A percentile compares a stretch with the other conserved stretches of the same genome.
Evolutionary conservation across 2,329 filamentous ascomycete genomes (phyloP).

Genomic region (Ophiostoma himal-ulmi): DNA sequence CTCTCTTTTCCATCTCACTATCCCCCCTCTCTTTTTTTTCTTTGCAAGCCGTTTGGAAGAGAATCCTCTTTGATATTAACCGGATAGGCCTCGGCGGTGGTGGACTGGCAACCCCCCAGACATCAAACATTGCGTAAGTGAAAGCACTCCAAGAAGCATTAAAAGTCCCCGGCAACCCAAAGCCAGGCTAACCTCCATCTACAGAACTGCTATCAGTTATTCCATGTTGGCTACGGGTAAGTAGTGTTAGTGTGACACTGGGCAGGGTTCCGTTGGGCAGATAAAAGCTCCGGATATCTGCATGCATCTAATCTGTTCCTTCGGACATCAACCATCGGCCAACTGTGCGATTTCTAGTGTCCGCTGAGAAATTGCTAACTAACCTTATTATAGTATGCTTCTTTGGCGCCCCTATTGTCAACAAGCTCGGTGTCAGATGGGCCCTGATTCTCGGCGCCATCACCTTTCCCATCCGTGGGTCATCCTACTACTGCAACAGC

Average conservation of each 20-base stretch:
- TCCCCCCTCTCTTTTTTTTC: background rate
- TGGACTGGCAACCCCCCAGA: slow-evolving; percentile 6
- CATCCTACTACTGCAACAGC: slow-evolving; percentile 2
- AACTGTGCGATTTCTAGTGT: background rate
- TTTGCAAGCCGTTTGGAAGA: background rate
- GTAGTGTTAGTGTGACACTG: background rate
- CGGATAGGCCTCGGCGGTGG: slow-evolving; percentile 1
- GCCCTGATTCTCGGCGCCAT: background rate
- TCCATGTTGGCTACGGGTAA: slow-evolving; percentile 2
- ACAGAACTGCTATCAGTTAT: slow-evolving; percentile 1
- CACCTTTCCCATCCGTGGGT: background rate
- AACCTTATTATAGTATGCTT: background rate
- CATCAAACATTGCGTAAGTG: slow-evolving; percentile 4
- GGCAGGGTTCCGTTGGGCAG: background rate
- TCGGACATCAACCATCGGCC: background rate
- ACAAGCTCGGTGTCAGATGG: background rate
- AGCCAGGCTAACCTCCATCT: background rate
- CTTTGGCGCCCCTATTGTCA: slow-evolving; percentile 4
- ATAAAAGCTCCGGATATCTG: background rate
- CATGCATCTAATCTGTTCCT: background rate
- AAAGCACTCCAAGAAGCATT: background rate
- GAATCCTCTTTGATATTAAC: background rate
- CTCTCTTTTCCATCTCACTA: background rate
- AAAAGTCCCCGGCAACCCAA: background rate
- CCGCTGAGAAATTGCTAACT: background rate